Evolutionary conservation across 192 early-diverging fungal genomes (phyloP), one percentile per base, ranked within the genome.

Genomic region (Entophlyctis helioformis): DNA sequence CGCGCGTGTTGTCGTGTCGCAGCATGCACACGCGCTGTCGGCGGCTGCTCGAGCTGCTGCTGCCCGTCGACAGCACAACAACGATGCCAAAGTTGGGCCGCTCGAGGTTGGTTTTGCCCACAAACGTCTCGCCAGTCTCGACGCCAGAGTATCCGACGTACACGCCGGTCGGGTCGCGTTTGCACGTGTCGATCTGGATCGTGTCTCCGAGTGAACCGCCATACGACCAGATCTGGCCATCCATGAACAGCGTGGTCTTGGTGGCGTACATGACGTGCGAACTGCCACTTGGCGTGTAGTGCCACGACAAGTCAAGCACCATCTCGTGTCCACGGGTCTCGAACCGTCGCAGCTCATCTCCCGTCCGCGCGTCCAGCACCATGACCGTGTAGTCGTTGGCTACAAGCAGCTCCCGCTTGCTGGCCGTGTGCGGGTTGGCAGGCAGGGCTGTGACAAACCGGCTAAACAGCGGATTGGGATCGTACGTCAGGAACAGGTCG

Each of bases 221-320:
- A 45, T n/a, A 45, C 1, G 44, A 45, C 44, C 23, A 31, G 26
- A 45, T 20, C n/a, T 20, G 11, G 29, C 15, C 26, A 19, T 45
- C 28, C 19, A 45, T 9, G 19, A n/a, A 32, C 18, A 45, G 11
- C 16, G 13, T 28, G 15, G 44, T 27, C n/a, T 16, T 20, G 15
- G 44, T 27, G 44, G 21, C 18, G 19, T 31, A 45, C 13, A 28
- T n/a, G 13, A 45, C 27, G 1, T 13, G 22, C 33, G 9, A n/a
- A n/a, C 10, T 11, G 10, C n/a, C n/a, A n/a, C 10, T 11, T 35
- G 33, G 9, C 33, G 27, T 16, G 15, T n/a, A 1, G 24, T 10
- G 44, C 46, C 46, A 48, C 26, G 11, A 31, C 34, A 36, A 12
- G 23, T 48, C 46, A 18, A 25, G 3, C 16, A 40, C 39, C 19